These are phyloP conservation scores for Ophiostoma tasmaniense DNA, from an alignment of 2,329 filamentous ascomycete species.

Conservation along the genomic window DNA sequence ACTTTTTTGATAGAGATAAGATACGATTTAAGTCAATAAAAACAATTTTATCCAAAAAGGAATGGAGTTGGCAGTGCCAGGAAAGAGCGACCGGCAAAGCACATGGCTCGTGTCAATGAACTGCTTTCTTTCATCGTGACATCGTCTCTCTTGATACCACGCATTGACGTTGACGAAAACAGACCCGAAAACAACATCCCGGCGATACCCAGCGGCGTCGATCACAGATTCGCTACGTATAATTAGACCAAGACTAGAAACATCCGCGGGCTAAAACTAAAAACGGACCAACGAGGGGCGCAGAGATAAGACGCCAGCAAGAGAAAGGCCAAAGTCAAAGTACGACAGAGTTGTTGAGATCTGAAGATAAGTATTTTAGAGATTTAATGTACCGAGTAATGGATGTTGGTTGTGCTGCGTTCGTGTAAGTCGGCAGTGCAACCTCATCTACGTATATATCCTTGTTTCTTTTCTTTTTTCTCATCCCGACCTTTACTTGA, in stretches of 20 bases:
- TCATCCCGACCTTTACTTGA: neutral
- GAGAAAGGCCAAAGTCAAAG: neutral
- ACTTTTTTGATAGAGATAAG: neutral
- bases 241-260: neutral
- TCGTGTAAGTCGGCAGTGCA: slow-evolving; percentile 3
- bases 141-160: neutral
- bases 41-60: neutral
- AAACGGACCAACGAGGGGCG: neutral
- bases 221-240: neutral
- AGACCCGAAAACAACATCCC: neutral
- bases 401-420: neutral
- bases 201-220: neutral
- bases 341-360: no score
- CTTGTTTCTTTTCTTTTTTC: neutral
- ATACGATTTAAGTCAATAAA: neutral
- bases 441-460: neutral
- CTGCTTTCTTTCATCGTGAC: no score
- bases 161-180: neutral
- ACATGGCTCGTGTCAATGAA: neutral
- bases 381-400: neutral
- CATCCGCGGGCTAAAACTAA: slow-evolving; percentile 2
- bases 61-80: neutral
- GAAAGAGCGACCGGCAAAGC: neutral
- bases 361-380: no score
- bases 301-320: slow-evolving; percentile 5